A percentile compares a stretch with the other conserved stretches of the same genome.
Evolutionary conservation across 768 basidiomycete species (phyloP).

Genomic region (Podaxis sp.): DNA sequence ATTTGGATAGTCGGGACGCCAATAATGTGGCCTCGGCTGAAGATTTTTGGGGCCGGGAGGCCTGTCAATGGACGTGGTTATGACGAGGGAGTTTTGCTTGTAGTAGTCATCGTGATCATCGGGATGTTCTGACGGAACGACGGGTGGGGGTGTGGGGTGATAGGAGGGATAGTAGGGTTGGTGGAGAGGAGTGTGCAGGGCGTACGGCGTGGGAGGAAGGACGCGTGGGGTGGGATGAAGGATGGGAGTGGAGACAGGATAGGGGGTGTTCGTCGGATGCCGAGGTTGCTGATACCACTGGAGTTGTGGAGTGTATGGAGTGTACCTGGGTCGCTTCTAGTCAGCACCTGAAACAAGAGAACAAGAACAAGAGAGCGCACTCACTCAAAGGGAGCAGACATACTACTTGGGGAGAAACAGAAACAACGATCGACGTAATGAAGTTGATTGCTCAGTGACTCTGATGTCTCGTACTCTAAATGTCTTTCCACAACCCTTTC

Average conservation of each 20-base stretch:
- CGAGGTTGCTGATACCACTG: not conserved
- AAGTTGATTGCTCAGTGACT: not conserved
- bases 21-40: slow-evolving; percentile 1
- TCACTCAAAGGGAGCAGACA: not conserved
- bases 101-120: not conserved
- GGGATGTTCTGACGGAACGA: not conserved
- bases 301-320: not conserved
- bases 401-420: not conserved
- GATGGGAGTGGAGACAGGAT: not conserved
- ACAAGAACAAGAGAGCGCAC: not conserved
- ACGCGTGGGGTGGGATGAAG: not conserved
- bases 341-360: not conserved
- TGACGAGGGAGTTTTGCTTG: not conserved
- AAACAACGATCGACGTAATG: not conserved
- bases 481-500: slow-evolving; percentile 26
- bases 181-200: not conserved
- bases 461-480: not conserved
- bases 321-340: not conserved
- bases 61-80: not conserved
- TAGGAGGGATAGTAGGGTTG: not conserved
- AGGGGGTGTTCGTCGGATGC: not conserved
- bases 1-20: slow-evolving; percentile 2
- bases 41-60: not conserved
- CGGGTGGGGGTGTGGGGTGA: not conserved
- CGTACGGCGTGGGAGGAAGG: not conserved